Percentiles rank a stretch among this genome's conserved stretches.
These are phyloP conservation scores for Chlorophyllum brunneum DNA, from an alignment of 768 basidiomycete species.

Conservation along the genomic window DNA sequence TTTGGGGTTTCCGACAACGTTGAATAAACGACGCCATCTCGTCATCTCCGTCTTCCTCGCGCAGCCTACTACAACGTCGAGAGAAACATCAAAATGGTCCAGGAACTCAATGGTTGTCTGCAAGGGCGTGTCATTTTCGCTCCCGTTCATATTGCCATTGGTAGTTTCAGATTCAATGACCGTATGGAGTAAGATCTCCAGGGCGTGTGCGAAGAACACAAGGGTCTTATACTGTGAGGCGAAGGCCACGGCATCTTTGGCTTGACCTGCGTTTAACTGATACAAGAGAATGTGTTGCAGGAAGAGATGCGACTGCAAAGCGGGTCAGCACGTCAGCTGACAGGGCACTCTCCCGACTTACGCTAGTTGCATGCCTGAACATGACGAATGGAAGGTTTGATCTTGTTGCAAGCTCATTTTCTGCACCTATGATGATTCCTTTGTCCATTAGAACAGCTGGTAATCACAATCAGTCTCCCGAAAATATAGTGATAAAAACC, in stretches of 20 bases:
- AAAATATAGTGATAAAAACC: background rate
- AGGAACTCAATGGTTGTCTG: constrained; percentile 81
- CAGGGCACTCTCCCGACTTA: constrained; percentile 37
- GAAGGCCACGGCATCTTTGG: constrained; percentile 79
- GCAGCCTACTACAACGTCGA: constrained; percentile 94
- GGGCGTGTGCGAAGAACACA: constrained; percentile 88
- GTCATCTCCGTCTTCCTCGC: constrained; percentile 96
- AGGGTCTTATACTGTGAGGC: constrained; percentile 84
- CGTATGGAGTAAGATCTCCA: constrained; percentile 92
- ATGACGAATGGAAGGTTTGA: constrained; percentile 81
- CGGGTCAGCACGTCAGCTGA: background rate
- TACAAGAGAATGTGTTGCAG: constrained; percentile 86
- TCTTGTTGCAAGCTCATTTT: constrained; percentile 78
- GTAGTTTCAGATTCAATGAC: constrained; percentile 83
- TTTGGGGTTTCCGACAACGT: constrained; percentile 87
- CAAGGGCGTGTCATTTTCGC: constrained; percentile 42
- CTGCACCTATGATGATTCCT: constrained; percentile 95
- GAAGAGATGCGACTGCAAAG: constrained; percentile 81
- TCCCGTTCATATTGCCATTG: constrained; percentile 27
- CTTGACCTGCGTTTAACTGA: constrained; percentile 62
- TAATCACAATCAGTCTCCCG: constrained; percentile 10
- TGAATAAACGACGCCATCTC: constrained; percentile 85
- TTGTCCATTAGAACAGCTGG: constrained; percentile 98
- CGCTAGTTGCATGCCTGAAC: constrained; percentile 89
- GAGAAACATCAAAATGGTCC: constrained; percentile 86